A percentile compares a stretch with the other conserved stretches of the same genome.
Evolutionary conservation across 1,284 basidiomycete genomes (phyloP).

Genomic region (Abortiporus biennis): DNA sequence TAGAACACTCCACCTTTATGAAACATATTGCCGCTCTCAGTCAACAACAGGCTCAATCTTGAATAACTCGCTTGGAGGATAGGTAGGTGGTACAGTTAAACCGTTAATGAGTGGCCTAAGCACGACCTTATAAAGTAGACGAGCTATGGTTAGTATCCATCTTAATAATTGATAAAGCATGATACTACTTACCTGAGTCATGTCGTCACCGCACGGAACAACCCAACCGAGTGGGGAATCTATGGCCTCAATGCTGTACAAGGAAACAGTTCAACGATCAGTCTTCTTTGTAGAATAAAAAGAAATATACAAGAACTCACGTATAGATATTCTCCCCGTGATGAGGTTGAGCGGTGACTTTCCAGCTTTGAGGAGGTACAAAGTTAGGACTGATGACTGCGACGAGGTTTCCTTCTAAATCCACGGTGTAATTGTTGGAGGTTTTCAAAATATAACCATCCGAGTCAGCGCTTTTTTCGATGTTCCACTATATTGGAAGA

Average conservation of each 20-base stretch:
- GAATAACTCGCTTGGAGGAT: neutral
- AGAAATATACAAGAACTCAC: neutral
- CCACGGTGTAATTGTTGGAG: neutral
- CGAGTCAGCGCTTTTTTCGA: neutral
- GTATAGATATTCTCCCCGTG: conserved; percentile 3
- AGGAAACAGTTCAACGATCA: too few relatives aligned
- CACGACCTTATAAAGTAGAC: neutral
- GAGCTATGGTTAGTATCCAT: neutral
- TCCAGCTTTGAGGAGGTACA: neutral
- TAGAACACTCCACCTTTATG: too few relatives aligned
- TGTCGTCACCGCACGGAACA: neutral
- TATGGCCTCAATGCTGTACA: neutral
- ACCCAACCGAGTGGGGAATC: neutral
- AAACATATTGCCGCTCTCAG: too few relatives aligned
- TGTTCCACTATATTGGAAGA: too few relatives aligned
- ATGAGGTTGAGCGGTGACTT: conserved; percentile 2
- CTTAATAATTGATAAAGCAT: too few relatives aligned
- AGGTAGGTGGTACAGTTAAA: neutral
- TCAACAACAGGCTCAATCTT: neutral
- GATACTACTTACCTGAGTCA: too few relatives aligned
- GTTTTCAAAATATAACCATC: neutral
- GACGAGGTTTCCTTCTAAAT: neutral
- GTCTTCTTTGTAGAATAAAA: too few relatives aligned
- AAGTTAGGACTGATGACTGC: neutral
- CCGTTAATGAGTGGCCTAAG: neutral